These are phyloP conservation scores for Takashimella tepidaria DNA, from an alignment of 1,284 basidiomycete genomes.

Conservation along the genomic window DNA sequence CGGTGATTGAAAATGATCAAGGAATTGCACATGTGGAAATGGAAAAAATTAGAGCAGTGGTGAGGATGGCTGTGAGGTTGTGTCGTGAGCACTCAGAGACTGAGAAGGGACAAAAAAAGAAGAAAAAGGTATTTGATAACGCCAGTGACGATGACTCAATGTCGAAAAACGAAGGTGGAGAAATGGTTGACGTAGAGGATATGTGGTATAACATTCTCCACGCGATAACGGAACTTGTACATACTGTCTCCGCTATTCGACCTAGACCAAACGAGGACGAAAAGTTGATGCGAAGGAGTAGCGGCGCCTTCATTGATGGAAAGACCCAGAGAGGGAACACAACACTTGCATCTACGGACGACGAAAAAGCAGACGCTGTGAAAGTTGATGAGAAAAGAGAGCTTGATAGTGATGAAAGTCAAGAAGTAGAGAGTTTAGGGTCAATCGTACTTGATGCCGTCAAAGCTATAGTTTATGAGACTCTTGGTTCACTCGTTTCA, in stretches of 20 bases:
- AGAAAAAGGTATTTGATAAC: not conserved
- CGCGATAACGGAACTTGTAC: conserved; percentile 73
- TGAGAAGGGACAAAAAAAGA: not conserved
- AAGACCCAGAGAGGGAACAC: not conserved
- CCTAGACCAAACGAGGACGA: too few relatives aligned
- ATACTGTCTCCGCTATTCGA: conserved; percentile 54
- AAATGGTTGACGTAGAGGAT: conserved; percentile 63
- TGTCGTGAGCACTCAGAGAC: conserved; percentile 60
- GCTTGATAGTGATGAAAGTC: not conserved
- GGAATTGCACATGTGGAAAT: conserved; percentile 50
- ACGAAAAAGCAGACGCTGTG: conserved; percentile 12
- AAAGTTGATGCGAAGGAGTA: not conserved
- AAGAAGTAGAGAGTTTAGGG: not conserved
- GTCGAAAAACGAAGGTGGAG: conserved; percentile 1
- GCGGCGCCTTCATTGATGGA: conserved; percentile 26
- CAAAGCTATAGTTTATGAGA: conserved; percentile 72
- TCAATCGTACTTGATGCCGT: conserved; percentile 51
- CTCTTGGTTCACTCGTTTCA: conserved; percentile 77
- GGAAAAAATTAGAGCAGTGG: conserved; percentile 5
- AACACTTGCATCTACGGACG: conserved; percentile 1
- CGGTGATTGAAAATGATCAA: conserved; percentile 43
- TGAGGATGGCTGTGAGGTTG: conserved; percentile 56
- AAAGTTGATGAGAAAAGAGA: not conserved
- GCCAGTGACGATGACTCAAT: not conserved
- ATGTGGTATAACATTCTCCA: conserved; percentile 84